A percentile compares a stretch with the other conserved stretches of the same genome.
These are phyloP conservation scores for Stellera chamaejasme DNA, from an alignment of 345 rosid genomes.

Conservation along the genomic window DNA sequence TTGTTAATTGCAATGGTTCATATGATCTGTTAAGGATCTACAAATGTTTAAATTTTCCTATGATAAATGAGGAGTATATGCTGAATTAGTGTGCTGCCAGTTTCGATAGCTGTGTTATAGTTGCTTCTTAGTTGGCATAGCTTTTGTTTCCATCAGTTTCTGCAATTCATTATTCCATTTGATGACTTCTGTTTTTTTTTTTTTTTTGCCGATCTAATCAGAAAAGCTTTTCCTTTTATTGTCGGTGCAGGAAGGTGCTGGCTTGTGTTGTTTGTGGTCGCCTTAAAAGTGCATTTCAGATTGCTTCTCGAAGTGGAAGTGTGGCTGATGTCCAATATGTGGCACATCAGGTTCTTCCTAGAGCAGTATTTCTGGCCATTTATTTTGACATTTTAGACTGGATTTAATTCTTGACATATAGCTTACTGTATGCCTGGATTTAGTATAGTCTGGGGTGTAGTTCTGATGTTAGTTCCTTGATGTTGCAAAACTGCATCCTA, in stretches of 20 bases:
- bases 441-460: too few species aligned
- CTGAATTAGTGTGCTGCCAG: background rate
- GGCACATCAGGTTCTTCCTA: slow-evolving; percentile 69
- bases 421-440: too few species aligned
- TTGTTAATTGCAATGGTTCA: slow-evolving; percentile 2
- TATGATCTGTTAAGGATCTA: background rate
- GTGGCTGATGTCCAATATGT: slow-evolving; percentile 98
- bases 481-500: too few species aligned
- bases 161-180: slow-evolving; percentile 5
- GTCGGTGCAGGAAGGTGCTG: slow-evolving; percentile 73
- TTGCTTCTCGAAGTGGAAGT: slow-evolving; percentile 90
- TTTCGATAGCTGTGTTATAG: slow-evolving; percentile 2
- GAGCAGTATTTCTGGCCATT: too few species aligned
- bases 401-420: too few species aligned
- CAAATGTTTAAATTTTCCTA: background rate
- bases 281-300: slow-evolving; percentile 94
- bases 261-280: slow-evolving; percentile 98
- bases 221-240: slow-evolving; percentile 2
- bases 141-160: slow-evolving; percentile 10
- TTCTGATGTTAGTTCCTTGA: too few species aligned
- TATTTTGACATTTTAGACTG: too few species aligned
- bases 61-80: background rate
- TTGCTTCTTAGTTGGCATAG: background rate
- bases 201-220: background rate
- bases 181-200: background rate